These are phyloP conservation scores for Microsporum canis DNA, from an alignment of 2,329 filamentous ascomycete genomes.

Conservation along the genomic window DNA sequence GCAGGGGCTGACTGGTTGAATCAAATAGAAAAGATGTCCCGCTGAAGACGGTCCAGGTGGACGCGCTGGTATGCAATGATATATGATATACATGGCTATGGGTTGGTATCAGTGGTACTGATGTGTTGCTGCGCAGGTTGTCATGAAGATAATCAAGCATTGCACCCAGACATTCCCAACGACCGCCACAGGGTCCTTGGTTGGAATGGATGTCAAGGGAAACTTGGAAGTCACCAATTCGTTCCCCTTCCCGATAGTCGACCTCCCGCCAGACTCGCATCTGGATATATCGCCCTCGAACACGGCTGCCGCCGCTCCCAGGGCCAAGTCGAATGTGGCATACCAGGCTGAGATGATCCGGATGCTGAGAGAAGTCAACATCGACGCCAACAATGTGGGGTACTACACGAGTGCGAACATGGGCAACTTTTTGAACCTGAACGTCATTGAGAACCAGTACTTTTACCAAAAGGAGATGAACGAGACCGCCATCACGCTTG, in stretches of 20 bases:
- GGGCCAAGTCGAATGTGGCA: constrained; percentile 74
- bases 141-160: constrained; percentile 98
- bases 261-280: constrained; percentile 59
- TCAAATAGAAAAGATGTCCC: constrained; percentile 51
- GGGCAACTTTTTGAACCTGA: constrained; percentile 93
- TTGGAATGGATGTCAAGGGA: constrained; percentile 79
- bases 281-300: constrained; percentile 58
- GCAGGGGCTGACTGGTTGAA: constrained; percentile 18
- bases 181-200: constrained; percentile 75
- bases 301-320: constrained; percentile 74
- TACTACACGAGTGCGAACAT: constrained; percentile 99
- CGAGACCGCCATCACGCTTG: constrained; percentile 73
- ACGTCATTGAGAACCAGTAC: constrained; percentile 95
- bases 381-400: constrained; percentile 93
- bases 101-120: neutral
- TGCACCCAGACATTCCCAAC: constrained; percentile 80
- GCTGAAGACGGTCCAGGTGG: constrained; percentile 81
- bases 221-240: constrained; percentile 85
- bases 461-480: constrained; percentile 91
- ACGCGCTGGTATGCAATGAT: constrained; percentile 62
- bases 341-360: constrained; percentile 98
- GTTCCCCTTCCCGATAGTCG: constrained; percentile 83
- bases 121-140: constrained; percentile 52
- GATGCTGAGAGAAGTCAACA: constrained; percentile 90
- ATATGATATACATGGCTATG: constrained; percentile 11